These are phyloP conservation scores for Sugiyamaella americana DNA, from an alignment of 805 yeast genomes.

Conservation along the genomic window DNA sequence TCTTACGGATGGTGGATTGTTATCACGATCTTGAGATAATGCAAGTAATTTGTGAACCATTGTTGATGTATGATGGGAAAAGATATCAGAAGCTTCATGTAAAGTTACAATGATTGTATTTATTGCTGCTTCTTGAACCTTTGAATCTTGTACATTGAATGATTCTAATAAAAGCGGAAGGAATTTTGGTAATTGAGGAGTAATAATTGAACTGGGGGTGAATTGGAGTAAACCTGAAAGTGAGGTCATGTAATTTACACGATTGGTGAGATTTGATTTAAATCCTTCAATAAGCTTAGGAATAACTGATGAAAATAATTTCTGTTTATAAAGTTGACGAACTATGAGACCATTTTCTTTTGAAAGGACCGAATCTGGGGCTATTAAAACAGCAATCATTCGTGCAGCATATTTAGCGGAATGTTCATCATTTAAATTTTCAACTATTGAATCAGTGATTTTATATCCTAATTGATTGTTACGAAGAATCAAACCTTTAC, in stretches of 20 bases:
- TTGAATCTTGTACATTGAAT: constrained; percentile 40
- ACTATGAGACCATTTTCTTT: constrained; percentile 53
- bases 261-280: constrained; percentile 26
- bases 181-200: constrained; percentile 56
- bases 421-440: constrained; percentile 31
- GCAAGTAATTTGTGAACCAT: constrained; percentile 51
- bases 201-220: constrained; percentile 55
- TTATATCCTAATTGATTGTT: constrained; percentile 39
- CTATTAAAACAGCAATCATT: constrained; percentile 56
- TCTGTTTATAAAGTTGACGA: constrained; percentile 72
- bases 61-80: constrained; percentile 49
- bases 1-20: constrained; percentile 48
- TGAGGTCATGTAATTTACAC: constrained; percentile 55
- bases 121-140: constrained; percentile 55
- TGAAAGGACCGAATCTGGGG: constrained; percentile 58
- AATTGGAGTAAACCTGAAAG: constrained; percentile 62
- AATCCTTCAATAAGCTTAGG: constrained; percentile 50
- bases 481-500: constrained; percentile 62
- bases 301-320: constrained; percentile 56
- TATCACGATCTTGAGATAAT: constrained; percentile 16
- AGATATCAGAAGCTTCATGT: constrained; percentile 47
- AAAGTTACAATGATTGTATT: constrained; percentile 53
- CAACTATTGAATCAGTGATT: constrained; percentile 34
- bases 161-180: constrained; percentile 71
- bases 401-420: constrained; percentile 42